Conservation (phyloP, 495 filamentous ascomycete genomes). For the Penicillium paxilli region DNA sequence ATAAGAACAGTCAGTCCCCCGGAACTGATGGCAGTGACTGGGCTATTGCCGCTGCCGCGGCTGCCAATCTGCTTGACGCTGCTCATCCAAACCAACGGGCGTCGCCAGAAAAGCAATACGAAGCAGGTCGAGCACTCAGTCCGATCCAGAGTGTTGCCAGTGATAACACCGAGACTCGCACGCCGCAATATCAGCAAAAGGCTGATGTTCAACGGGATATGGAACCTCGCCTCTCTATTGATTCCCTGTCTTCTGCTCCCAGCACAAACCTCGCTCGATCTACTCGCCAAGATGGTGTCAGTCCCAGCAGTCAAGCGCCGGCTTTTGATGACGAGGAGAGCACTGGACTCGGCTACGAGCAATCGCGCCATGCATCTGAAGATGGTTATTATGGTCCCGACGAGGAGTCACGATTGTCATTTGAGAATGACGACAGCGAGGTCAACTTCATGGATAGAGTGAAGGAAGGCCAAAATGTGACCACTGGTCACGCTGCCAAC, state of each 20-base stretch:
- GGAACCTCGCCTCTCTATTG: conserved; percentile 49
- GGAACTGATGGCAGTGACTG: conserved; percentile 49
- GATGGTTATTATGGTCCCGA: conserved; percentile 45
- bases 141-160: conserved; percentile 89
- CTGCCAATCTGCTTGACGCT: conserved; percentile 42
- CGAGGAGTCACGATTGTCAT: conserved; percentile 53
- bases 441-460: conserved; percentile 57
- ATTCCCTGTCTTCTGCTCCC: conserved; percentile 53
- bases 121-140: conserved; percentile 67
- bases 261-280: conserved; percentile 54
- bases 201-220: conserved; percentile 27
- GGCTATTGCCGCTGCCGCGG: conserved; percentile 47
- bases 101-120: conserved; percentile 46
- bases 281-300: conserved; percentile 52
- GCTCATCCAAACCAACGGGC: conserved; percentile 35
- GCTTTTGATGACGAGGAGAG: conserved; percentile 36
- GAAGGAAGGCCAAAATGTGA: conserved; percentile 65
- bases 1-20: conserved; percentile 40
- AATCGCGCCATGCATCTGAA: conserved; percentile 24
- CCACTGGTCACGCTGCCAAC: conserved; percentile 63
- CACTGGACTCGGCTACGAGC: conserved; percentile 42
- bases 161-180: conserved; percentile 50
- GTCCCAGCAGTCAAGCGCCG: conserved; percentile 46
- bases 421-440: conserved; percentile 69
- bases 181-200: conserved; percentile 3